A percentile compares a stretch with the other conserved stretches of the same genome.
These are phyloP conservation scores for Scleromitrula shiraiana DNA, from an alignment of 2,329 filamentous ascomycete species.

Conservation along the genomic window DNA sequence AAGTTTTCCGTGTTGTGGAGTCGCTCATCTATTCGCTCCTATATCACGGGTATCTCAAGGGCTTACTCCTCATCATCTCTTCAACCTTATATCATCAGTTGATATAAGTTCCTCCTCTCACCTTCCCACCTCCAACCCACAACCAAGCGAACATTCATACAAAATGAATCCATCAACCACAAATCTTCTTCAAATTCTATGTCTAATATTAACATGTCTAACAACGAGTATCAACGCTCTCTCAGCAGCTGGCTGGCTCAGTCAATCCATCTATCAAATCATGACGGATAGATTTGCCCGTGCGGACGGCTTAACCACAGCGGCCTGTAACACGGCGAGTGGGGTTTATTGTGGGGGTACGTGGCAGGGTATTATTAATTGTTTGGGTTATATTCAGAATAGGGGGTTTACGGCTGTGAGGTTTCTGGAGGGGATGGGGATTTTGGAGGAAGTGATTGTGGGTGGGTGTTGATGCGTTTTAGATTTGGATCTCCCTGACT, in stretches of 20 bases:
- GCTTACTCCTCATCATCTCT: too few relatives aligned
- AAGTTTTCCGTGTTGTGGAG: too few relatives aligned
- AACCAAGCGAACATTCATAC: too few relatives aligned
- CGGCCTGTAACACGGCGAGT: conserved; percentile 19
- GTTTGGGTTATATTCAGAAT: conserved; percentile 36
- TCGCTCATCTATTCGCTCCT: too few relatives aligned
- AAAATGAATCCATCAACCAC: neutral
- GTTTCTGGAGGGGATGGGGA: neutral
- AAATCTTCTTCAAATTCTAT: neutral
- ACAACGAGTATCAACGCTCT: conserved; percentile 5
- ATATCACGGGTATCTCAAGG: too few relatives aligned
- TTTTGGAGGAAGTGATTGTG: neutral
- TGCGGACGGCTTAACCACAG: conserved; percentile 31
- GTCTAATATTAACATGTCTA: neutral
- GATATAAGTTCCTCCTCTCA: too few relatives aligned
- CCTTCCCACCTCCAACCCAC: too few relatives aligned
- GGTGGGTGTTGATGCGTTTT: neutral
- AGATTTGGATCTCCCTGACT: conserved; percentile 39
- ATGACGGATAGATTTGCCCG: conserved; percentile 32
- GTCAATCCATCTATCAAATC: conserved; percentile 38
- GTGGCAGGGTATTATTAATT: conserved; percentile 34
- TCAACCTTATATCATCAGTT: too few relatives aligned
- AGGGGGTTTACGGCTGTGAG: conserved; percentile 31
- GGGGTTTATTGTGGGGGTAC: conserved; percentile 40
- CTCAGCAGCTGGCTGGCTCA: conserved; percentile 31